These are phyloP conservation scores for Debaryomyces coudertii DNA, from an alignment of 1,139 yeast species.

Conservation along the genomic window DNA sequence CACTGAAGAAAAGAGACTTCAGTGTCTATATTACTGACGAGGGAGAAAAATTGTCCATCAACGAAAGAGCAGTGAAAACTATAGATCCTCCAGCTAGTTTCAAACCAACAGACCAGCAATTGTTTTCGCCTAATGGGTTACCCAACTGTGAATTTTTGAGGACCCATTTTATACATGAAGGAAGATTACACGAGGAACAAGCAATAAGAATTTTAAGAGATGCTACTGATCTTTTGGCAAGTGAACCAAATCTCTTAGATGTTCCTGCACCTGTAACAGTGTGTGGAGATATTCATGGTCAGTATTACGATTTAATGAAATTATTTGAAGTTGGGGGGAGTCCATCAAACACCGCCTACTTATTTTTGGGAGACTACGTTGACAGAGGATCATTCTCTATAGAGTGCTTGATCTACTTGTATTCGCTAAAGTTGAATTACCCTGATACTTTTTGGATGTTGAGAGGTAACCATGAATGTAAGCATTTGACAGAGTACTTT, in stretches of 20 bases:
- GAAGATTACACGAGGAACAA: constrained; percentile 74
- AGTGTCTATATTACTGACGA: constrained; percentile 67
- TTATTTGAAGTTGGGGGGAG: constrained; percentile 94
- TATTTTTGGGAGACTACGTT: constrained; percentile 93
- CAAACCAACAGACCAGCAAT: constrained; percentile 67
- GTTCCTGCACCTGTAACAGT: constrained; percentile 95
- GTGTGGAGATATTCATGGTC: constrained; percentile 97
- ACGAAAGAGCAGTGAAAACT: constrained; percentile 63
- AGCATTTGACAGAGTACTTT: constrained; percentile 90
- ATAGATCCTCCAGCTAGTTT: constrained; percentile 72
- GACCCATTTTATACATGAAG: constrained; percentile 79
- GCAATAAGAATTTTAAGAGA: constrained; percentile 65
- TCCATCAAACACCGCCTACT: constrained; percentile 73
- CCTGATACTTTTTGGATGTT: constrained; percentile 80
- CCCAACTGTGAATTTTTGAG: constrained; percentile 76
- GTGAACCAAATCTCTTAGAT: constrained; percentile 77
- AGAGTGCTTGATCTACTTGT: constrained; percentile 81
- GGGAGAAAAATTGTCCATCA: constrained; percentile 67
- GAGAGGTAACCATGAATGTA: constrained; percentile 95
- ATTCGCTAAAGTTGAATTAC: constrained; percentile 77
- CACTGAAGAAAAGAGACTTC: constrained; percentile 42
- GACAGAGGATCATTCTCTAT: constrained; percentile 93
- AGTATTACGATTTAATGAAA: constrained; percentile 87
- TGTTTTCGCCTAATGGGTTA: constrained; percentile 63
- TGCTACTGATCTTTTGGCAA: constrained; percentile 68